Evolutionary conservation across 2,329 filamentous ascomycete species (phyloP).

Genomic region (Cordyceps farinosa): DNA sequence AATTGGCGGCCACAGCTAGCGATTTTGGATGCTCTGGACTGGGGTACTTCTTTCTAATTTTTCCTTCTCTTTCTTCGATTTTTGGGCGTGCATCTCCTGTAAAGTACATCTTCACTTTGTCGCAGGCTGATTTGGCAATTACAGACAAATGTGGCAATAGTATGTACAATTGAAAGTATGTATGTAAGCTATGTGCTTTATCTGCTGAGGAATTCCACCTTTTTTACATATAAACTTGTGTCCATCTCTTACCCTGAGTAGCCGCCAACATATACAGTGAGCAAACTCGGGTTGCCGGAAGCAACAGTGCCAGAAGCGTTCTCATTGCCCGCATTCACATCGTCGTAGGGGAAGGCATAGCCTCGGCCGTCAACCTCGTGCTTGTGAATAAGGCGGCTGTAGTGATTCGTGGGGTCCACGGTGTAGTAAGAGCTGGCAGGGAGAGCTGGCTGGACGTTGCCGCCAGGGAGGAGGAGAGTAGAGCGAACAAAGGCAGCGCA

Average conservation of each 20-base stretch:
- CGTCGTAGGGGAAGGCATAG: constrained; percentile 67
- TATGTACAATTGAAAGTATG: constrained; percentile 7
- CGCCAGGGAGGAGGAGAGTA: constrained; percentile 44
- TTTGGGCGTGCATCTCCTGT: too few species aligned
- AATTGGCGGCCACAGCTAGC: too few species aligned
- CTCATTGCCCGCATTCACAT: constrained; percentile 56
- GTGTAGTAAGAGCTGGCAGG: constrained; percentile 42
- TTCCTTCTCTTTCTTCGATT: too few species aligned
- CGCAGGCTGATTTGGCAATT: too few species aligned
- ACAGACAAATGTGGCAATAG: not conserved
- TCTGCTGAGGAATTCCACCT: too few species aligned
- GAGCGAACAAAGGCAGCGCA: constrained; percentile 50
- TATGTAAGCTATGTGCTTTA: not conserved
- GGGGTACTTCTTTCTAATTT: too few species aligned
- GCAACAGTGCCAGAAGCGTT: constrained; percentile 44
- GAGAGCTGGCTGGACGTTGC: constrained; percentile 43
- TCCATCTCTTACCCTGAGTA: not conserved
- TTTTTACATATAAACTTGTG: too few species aligned
- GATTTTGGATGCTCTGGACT: too few species aligned
- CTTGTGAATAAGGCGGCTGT: constrained; percentile 57
- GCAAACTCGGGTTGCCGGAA: constrained; percentile 23
- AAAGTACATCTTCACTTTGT: too few species aligned
- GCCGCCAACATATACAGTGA: constrained; percentile 31
- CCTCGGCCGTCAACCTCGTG: constrained; percentile 57
- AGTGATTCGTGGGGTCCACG: constrained; percentile 48